These are phyloP conservation scores for Dendrobium nobile DNA, from an alignment of 106 monocot genomes.

Conservation along the genomic window DNA sequence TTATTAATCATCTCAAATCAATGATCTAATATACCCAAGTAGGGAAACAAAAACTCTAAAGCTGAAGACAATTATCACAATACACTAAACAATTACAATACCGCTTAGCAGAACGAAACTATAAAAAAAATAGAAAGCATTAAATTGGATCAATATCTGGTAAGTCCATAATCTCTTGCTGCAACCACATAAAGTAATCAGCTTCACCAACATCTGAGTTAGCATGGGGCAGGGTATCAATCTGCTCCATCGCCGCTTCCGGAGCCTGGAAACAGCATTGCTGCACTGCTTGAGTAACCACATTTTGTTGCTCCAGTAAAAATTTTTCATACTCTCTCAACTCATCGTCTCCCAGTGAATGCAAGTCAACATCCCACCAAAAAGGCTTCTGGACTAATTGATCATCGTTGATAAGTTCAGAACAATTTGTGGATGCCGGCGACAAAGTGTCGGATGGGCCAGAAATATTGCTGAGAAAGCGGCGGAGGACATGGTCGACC, in stretches of 20 bases:
- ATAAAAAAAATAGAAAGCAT: too few relatives aligned
- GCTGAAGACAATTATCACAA: too few relatives aligned
- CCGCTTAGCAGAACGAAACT: too few relatives aligned
- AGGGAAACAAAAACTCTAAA: too few relatives aligned
- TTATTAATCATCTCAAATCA: too few relatives aligned
- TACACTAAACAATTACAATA: too few relatives aligned
- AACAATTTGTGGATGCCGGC: neutral
- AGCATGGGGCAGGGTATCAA: too few relatives aligned
- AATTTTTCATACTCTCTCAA: neutral
- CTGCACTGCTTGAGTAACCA: neutral
- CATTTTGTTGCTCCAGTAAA: neutral
- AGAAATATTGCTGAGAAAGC: neutral
- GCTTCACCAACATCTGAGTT: too few relatives aligned
- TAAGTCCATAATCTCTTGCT: too few relatives aligned
- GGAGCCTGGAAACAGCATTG: neutral
- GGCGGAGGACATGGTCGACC: neutral
- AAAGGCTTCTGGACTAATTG: neutral
- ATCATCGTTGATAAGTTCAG: neutral
- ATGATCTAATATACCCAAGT: too few relatives aligned
- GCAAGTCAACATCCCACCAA: neutral
- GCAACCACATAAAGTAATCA: too few relatives aligned
- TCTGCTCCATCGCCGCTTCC: neutral
- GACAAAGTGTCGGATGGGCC: neutral
- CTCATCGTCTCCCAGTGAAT: neutral
- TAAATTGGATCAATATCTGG: too few relatives aligned